These are phyloP conservation scores for Annulohypoxylon nitens DNA, from an alignment of 495 filamentous ascomycete species.

Conservation along the genomic window DNA sequence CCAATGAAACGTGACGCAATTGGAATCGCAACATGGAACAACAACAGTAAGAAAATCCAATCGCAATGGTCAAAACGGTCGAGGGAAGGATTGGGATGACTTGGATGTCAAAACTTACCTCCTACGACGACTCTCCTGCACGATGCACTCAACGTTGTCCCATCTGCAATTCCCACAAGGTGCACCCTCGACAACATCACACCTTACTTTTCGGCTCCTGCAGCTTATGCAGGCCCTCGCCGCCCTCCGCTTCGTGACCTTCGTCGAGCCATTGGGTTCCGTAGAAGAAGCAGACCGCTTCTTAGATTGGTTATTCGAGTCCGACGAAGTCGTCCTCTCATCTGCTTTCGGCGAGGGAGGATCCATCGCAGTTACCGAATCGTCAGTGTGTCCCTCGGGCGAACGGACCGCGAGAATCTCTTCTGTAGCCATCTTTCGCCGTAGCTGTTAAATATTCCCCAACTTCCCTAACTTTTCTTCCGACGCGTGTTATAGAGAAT, in stretches of 20 bases:
- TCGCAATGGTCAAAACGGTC: slow-evolving; percentile 3
- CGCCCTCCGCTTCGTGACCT: slow-evolving; percentile 77
- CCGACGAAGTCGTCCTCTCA: slow-evolving; percentile 41
- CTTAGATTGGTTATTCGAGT: slow-evolving; percentile 50
- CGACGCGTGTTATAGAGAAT: not conserved
- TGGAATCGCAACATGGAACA: slow-evolving; percentile 24
- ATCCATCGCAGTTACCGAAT: slow-evolving; percentile 36
- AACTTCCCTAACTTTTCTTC: slow-evolving; percentile 2
- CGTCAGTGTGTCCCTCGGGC: slow-evolving; percentile 43
- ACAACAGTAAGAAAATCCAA: slow-evolving; percentile 15
- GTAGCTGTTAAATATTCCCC: not conserved
- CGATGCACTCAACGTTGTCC: slow-evolving; percentile 88
- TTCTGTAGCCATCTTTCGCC: slow-evolving; percentile 43
- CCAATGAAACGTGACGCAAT: slow-evolving; percentile 35
- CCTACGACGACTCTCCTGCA: slow-evolving; percentile 90
- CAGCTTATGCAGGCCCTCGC: slow-evolving; percentile 91
- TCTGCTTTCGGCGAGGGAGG: slow-evolving; percentile 28
- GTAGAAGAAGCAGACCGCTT: slow-evolving; percentile 51
- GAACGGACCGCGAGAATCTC: slow-evolving; percentile 42
- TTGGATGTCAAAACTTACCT: slow-evolving; percentile 69
- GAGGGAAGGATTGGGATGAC: slow-evolving; percentile 11
- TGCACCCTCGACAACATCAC: slow-evolving; percentile 89
- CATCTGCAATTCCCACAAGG: slow-evolving; percentile 92
- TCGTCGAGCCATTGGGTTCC: slow-evolving; percentile 49
- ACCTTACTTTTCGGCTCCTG: slow-evolving; percentile 89